Evolutionary conservation across 345 rosid species (phyloP).

Genomic region (Bruguiera gymnorhiza): DNA sequence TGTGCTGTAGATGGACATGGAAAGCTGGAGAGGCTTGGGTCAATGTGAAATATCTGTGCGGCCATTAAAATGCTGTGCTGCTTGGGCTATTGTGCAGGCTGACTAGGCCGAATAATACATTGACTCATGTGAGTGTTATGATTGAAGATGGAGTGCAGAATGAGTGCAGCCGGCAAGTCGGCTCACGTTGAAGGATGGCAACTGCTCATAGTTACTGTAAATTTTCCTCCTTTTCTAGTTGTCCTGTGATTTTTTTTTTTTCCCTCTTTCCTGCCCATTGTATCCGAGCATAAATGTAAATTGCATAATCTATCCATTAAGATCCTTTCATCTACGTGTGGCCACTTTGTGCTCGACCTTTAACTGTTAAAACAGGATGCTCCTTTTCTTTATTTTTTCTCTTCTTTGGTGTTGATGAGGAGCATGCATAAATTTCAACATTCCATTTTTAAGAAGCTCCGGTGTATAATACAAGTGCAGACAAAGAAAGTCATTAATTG

Average conservation of each 20-base stretch:
- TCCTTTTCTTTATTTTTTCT: too few relatives aligned
- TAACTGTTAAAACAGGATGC: too few relatives aligned
- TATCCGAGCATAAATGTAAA: conserved; percentile 31
- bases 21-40: conserved; percentile 4
- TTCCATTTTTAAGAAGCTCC: too few relatives aligned
- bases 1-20: conserved; percentile 1
- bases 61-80: conserved; percentile 2
- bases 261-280: background rate
- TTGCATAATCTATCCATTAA: conserved; percentile 27
- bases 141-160: background rate
- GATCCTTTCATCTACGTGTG: conserved; percentile 9
- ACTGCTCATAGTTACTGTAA: conserved; percentile 30
- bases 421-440: too few relatives aligned
- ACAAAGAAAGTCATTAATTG: too few relatives aligned
- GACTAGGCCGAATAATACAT: conserved; percentile 4
- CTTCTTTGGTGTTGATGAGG: too few relatives aligned
- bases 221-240: conserved; percentile 6
- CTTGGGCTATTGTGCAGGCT: conserved; percentile 11
- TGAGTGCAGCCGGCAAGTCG: conserved; percentile 5
- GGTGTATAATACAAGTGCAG: too few relatives aligned
- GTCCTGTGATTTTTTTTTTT: conserved; percentile 5
- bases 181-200: conserved; percentile 22
- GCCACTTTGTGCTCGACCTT: too few relatives aligned
- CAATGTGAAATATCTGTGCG: background rate
- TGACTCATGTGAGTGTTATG: background rate